Evolutionary conservation across 139 green algal genomes (phyloP), one percentile per base, ranked within the genome.

Genomic region (Limnomonas spitsbergensis): DNA sequence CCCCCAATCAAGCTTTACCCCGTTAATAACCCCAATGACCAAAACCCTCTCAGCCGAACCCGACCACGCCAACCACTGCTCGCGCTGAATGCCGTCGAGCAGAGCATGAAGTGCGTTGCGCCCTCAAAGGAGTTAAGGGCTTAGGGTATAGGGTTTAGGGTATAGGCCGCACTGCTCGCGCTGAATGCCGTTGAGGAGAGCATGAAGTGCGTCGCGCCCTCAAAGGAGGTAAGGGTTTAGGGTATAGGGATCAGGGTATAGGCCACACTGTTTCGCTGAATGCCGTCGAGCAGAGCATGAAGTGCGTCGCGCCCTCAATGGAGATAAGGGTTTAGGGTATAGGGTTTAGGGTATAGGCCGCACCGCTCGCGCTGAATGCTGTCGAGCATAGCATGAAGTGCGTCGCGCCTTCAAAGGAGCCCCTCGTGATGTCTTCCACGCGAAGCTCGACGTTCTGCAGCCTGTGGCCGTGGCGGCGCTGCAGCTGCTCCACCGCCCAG

Each of bases 71-170:
- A n/a, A n/a, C n/a, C 29, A 70, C 40, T 40, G 7, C 68, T 74
- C 3, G 76, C 81, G 40, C 77, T 54, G 69, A 89, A 89, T 3
- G 81, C 84, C 14, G 84, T 89, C 31, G 81, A 85, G 77, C 84
- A 87, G 6, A 74, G 68, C 20, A 42, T 24, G 68, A 74, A 74
- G 29, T 74, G 68, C 68, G 68, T 74, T 3, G 29, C 68, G 35
- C 68, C 68, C 68, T 74, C 20, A 9, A 47, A 47, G 36, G 34
- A 42, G 68, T n/a, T n/a, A n/a, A n/a, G n/a, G n/a, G n/a, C n/a
- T n/a, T n/a, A n/a, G n/a, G n/a, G n/a, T n/a, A n/a, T n/a, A n/a
- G n/a, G n/a, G n/a, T n/a, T n/a, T n/a, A n/a, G n/a, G n/a, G n/a
- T n/a, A n/a, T n/a, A n/a, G n/a, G n/a, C n/a, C 42, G 7, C 42